Evolutionary conservation across 129 eudicot genomes (phyloP).

Genomic region (Escallonia herrerae): DNA sequence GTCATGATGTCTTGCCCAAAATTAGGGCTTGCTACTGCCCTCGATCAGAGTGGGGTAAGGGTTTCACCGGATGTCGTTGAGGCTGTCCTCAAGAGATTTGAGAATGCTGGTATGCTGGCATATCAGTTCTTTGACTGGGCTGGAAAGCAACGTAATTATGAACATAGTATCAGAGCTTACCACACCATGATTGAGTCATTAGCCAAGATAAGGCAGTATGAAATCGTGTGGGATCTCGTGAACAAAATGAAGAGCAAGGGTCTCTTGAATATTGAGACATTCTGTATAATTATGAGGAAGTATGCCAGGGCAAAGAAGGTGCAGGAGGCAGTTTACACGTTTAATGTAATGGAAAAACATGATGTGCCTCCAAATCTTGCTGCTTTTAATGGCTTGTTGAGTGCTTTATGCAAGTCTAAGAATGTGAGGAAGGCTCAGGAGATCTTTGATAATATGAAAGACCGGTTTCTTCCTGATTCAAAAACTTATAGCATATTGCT

Average conservation of each 20-base stretch:
- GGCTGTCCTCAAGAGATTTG: conserved; percentile 57
- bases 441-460: conserved; percentile 73
- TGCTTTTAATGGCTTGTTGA: conserved; percentile 82
- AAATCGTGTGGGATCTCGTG: conserved; percentile 95
- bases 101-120: conserved; percentile 85
- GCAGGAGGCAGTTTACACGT: conserved; percentile 83
- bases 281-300: conserved; percentile 91
- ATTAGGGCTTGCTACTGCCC: conserved; percentile 61
- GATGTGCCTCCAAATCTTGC: conserved; percentile 60
- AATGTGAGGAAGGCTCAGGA: conserved; percentile 90
- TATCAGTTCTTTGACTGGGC: conserved; percentile 88
- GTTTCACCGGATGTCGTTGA: conserved; percentile 71
- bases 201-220: conserved; percentile 88
- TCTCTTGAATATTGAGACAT: conserved; percentile 77
- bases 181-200: conserved; percentile 81
- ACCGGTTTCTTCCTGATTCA: conserved; percentile 63
- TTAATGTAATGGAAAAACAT: conserved; percentile 79
- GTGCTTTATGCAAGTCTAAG: conserved; percentile 89
- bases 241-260: conserved; percentile 65
- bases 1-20: conserved; percentile 83
- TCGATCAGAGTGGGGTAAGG: conserved; percentile 75
- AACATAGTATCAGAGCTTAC: conserved; percentile 67
- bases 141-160: conserved; percentile 73
- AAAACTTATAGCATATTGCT: conserved; percentile 88
- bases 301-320: conserved; percentile 84